A percentile compares a stretch with the other conserved stretches of the same genome.
phyloP scores from a whole-genome alignment of 345 rosid genomes.

The Gossypium sturtianum region DNA sequence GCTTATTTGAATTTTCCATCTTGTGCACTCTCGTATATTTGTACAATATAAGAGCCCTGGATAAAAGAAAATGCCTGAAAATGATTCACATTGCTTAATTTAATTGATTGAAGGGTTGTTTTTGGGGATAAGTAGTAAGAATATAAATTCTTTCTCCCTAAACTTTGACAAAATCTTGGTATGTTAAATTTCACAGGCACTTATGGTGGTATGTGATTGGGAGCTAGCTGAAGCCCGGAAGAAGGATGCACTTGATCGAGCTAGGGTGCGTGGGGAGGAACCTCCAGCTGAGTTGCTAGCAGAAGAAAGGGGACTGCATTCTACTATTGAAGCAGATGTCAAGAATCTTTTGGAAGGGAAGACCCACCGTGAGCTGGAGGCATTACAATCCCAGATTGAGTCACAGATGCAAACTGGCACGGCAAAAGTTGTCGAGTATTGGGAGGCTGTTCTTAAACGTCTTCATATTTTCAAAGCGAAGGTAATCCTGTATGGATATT shows the following conservation, averaged over 20 bases:
- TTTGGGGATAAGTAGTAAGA: not conserved
- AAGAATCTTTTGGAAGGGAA: conserved; percentile 73
- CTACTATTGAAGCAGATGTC: conserved; percentile 82
- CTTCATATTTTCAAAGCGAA: conserved; percentile 91
- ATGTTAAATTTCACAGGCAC: conserved; percentile 51
- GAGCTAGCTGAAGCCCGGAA: conserved; percentile 88
- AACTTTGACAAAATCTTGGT: not conserved
- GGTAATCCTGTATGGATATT: conserved; percentile 33
- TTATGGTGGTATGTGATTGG: conserved; percentile 85
- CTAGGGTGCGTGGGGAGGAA: conserved; percentile 91
- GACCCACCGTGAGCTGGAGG: conserved; percentile 64
- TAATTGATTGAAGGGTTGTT: not conserved
- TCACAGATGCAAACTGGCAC: conserved; percentile 79
- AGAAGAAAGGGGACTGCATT: conserved; percentile 89
- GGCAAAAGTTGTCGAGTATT: conserved; percentile 93
- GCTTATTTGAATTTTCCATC: not conserved
- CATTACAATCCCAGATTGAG: conserved; percentile 61
- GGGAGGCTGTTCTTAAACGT: conserved; percentile 93
- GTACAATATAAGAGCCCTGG: not conserved
- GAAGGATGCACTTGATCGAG: conserved; percentile 83
- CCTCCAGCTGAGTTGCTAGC: conserved; percentile 91
- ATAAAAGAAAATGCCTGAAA: not conserved
- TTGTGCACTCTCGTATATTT: not conserved
- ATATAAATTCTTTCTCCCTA: not conserved
- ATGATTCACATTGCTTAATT: not conserved